These are phyloP conservation scores for Mycena filopes DNA, from an alignment of 768 basidiomycete genomes.

Conservation along the genomic window DNA sequence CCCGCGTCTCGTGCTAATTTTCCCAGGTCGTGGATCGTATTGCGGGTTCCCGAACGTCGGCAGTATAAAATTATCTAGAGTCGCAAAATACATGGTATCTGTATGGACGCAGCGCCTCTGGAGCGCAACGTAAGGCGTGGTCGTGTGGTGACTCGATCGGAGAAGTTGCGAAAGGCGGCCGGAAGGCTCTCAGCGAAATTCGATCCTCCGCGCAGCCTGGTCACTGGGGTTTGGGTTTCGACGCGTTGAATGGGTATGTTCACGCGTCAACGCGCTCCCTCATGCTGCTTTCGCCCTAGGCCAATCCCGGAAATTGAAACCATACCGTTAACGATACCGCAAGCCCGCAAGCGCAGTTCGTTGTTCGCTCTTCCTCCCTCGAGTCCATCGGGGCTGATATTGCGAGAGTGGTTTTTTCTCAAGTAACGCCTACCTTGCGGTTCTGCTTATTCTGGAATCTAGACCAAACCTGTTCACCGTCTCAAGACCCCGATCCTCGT, in stretches of 20 bases:
- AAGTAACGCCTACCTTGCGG: too few species aligned
- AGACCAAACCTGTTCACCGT: too few species aligned
- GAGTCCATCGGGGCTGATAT: too few species aligned
- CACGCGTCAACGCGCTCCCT: neutral
- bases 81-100: constrained; percentile 19
- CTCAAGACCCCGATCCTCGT: too few species aligned
- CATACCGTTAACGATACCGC: too few species aligned
- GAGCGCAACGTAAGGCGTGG: constrained; percentile 16
- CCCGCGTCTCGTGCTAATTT: neutral
- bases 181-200: neutral
- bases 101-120: neutral
- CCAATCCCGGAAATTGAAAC: too few species aligned
- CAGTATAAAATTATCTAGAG: constrained; percentile 55
- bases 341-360: too few species aligned
- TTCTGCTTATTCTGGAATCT: too few species aligned
- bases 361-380: too few species aligned
- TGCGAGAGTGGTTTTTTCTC: too few species aligned
- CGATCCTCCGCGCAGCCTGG: neutral
- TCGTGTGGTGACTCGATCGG: constrained; percentile 12
- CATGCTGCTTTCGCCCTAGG: too few species aligned
- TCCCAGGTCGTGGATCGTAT: constrained; percentile 79
- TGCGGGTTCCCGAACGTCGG: constrained; percentile 82
- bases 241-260: constrained; percentile 18
- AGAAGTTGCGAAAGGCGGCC: neutral
- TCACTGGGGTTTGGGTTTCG: neutral